Evolutionary conservation across 805 yeast genomes (phyloP), one percentile per base, ranked within the genome.

Genomic region (Zygotorulaspora florentina): DNA sequence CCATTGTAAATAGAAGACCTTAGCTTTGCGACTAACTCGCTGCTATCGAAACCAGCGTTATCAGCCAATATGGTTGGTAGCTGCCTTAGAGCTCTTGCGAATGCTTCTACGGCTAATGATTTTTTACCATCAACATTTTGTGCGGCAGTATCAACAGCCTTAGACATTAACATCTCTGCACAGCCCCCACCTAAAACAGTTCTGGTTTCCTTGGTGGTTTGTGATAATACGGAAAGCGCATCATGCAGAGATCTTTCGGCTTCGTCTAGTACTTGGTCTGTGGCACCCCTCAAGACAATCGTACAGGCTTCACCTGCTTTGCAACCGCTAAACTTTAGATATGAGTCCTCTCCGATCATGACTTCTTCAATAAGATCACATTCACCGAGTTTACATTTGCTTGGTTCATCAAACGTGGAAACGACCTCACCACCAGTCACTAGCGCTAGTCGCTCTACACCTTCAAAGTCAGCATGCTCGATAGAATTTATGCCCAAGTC

Each of bases 361-460:
- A 91, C 73, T 69, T 93, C 99, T 68, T 91, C 97, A 58, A 93
- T 88, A 18, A 75, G 58, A 36, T 89, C 93, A 75, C 98, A 91
- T 64, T 81, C 77, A 38, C 99, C 99, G 42, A 90, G 70, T 64
- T 80, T 84, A 46, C 87, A 96, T 46, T 77, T 77, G 44, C 86
- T 95, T 20, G 98, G 96, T 55, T 83, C 76, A 64, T 93, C 99
- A 65, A 93, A 93, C 1, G 98, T 91, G 7, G 98, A 89, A 1
- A 83, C 96, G 43, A 93, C 97, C 73, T 93, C 98, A 63, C 96
- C 99, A 42, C 99, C 99, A 10, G 98, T 90, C 27, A 89, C 99
- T 34, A 91, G 74, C 2, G 99, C 96, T 55, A 93, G 77, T 65
- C 98, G 82, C 73, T 93, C 99, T 45, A 93, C 87, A 61, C 98